Conservation (phyloP, 225 moss, liverwort and hornwort genomes). For the Pseudisothecium myosuroides region DNA sequence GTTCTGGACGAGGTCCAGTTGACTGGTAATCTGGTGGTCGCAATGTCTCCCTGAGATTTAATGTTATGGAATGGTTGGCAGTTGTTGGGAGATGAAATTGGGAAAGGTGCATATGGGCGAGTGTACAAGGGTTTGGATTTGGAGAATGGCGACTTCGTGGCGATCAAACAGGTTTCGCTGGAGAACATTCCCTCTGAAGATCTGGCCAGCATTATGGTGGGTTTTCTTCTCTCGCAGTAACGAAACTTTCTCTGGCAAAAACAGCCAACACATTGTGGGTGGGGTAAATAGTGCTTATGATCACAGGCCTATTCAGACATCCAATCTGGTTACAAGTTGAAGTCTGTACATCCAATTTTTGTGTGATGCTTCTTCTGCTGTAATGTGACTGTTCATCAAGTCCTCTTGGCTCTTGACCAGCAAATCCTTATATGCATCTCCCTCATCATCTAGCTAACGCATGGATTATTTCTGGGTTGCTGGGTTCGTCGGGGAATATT, state of each 20-base stretch:
- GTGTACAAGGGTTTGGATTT: constrained; percentile 94
- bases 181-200: constrained; percentile 94
- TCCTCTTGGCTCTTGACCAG: background rate
- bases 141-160: constrained; percentile 98
- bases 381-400: background rate
- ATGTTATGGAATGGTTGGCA: constrained; percentile 15
- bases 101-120: constrained; percentile 92
- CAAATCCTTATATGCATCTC: background rate
- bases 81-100: constrained; percentile 98
- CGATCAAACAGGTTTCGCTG: constrained; percentile 94
- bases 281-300: background rate
- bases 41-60: background rate
- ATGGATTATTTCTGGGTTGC: background rate
- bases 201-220: constrained; percentile 94
- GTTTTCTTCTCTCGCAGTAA: background rate
- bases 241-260: background rate
- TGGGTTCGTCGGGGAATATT: background rate
- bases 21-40: background rate
- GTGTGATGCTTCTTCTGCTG: background rate
- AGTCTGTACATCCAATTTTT: background rate
- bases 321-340: background rate
- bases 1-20: background rate
- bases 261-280: background rate
- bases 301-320: background rate
- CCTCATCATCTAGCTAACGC: constrained; percentile 5